A percentile compares a stretch with the other conserved stretches of the same genome.
phyloP scores from a whole-genome alignment of 352 stramenopile species.

The Phytophthora aleatoria region DNA sequence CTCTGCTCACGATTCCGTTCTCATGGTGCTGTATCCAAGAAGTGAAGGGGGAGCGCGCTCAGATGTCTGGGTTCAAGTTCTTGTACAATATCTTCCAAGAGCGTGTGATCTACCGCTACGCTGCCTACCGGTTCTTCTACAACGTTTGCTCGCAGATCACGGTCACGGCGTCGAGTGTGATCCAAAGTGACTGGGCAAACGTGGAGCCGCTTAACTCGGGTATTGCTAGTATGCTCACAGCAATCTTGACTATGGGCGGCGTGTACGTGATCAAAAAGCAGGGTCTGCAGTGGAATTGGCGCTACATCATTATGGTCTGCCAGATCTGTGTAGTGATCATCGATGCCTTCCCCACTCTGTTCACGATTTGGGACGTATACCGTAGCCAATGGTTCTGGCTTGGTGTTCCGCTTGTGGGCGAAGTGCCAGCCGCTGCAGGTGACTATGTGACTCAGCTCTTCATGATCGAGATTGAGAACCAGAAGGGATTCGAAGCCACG shows the following conservation, averaged over 20 bases:
- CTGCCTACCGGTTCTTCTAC: slow-evolving; percentile 53
- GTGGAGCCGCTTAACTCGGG: slow-evolving; percentile 61
- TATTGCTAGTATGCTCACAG: slow-evolving; percentile 49
- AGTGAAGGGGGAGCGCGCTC: slow-evolving; percentile 29
- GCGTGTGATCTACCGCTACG: slow-evolving; percentile 50
- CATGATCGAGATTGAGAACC: slow-evolving; percentile 47
- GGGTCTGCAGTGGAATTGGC: slow-evolving; percentile 62
- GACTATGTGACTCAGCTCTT: slow-evolving; percentile 47
- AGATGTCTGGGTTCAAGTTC: slow-evolving; percentile 31
- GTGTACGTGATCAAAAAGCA: slow-evolving; percentile 42
- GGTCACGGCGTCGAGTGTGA: slow-evolving; percentile 48
- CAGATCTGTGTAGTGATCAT: slow-evolving; percentile 48
- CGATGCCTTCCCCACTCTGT: slow-evolving; percentile 45
- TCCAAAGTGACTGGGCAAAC: slow-evolving; percentile 53
- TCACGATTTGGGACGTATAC: slow-evolving; percentile 65
- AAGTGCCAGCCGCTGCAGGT: slow-evolving; percentile 37
- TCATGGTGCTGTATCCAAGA: slow-evolving; percentile 49
- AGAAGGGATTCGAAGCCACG: slow-evolving; percentile 53
- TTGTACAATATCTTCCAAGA: slow-evolving; percentile 52
- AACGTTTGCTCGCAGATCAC: slow-evolving; percentile 46
- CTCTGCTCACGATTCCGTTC: slow-evolving; percentile 39
- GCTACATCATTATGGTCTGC: slow-evolving; percentile 39
- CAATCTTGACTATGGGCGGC: slow-evolving; percentile 38
- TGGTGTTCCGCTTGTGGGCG: slow-evolving; percentile 48
- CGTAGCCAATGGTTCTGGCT: slow-evolving; percentile 68